Conservation (phyloP, 345 rosid species). For the Clarkia xantiana region DNA sequence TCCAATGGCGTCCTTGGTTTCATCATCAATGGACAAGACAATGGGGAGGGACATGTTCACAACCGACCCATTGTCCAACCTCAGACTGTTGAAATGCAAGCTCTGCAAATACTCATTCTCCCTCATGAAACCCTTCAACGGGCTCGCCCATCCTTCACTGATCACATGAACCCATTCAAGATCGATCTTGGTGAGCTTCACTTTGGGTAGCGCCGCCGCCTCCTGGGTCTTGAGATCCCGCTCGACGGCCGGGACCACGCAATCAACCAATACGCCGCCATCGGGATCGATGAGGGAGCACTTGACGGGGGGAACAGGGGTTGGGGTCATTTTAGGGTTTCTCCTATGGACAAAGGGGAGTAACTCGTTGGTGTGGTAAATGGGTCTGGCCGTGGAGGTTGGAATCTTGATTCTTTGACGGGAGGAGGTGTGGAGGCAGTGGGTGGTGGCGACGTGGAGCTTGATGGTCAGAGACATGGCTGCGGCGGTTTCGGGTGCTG, state of each 20-base stretch:
- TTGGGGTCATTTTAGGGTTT: constrained; percentile 14
- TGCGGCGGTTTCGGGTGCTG: not conserved
- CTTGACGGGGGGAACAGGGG: constrained; percentile 13
- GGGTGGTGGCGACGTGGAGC: constrained; percentile 15
- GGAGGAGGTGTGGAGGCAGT: constrained; percentile 17
- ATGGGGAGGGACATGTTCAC: constrained; percentile 96
- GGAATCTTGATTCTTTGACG: constrained; percentile 5
- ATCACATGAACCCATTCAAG: constrained; percentile 93
- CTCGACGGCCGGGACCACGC: constrained; percentile 47
- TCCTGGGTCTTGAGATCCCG: constrained; percentile 34
- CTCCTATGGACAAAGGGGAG: constrained; percentile 1
- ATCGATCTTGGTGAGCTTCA: constrained; percentile 53
- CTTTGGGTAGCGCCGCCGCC: constrained; percentile 55
- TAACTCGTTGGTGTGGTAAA: constrained; percentile 28
- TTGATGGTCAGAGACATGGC: constrained; percentile 42
- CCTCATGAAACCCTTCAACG: constrained; percentile 86
- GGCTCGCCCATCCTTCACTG: constrained; percentile 96
- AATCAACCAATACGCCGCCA: constrained; percentile 65
- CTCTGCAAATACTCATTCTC: constrained; percentile 83
- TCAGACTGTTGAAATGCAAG: constrained; percentile 68
- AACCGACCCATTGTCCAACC: constrained; percentile 36
- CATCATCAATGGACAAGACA: constrained; percentile 83
- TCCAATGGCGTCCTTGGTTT: constrained; percentile 56
- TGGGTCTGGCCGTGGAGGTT: constrained; percentile 13
- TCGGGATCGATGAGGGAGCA: constrained; percentile 91